Base-by-base conservation (phyloP, 768 basidiomycete species). In the Termitomyces heimii region DNA sequence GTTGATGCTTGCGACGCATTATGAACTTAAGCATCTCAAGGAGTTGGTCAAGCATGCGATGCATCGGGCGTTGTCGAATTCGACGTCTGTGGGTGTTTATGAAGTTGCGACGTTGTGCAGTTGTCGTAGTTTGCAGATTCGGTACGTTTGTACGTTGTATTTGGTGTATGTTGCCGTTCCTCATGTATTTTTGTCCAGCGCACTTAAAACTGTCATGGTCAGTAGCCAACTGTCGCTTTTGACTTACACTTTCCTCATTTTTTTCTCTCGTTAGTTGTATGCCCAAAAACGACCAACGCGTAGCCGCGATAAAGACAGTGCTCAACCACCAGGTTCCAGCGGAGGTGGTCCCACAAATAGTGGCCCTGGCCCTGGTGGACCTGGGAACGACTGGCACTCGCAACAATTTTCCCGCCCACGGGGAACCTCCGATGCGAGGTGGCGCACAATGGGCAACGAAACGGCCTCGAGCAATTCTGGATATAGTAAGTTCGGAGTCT, bases 41-140 rank as follows among this genome's bases (percentile, higher is more conserved):
- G 76, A 75, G 6, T 75, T 95, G 22, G 92, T 92, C n/a, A 89
- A 89, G 63, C 95, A 98, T 69, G 92, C 94, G 5, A 92, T 98
- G 86, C 96, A 98, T 67, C 84, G 87, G 22, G 82, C 88, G 16
- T 71, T 98, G 31, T 89, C 87, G 32, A 91, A 92, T 65, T 82
- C 84, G 29, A 92, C 88, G 13, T 92, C 90, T 28, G 91, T 95
- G 20, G 91, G 89, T 28, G 89, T 98, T 44, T 98, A 98, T 68
- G 94, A 97, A 69, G 94, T 97, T 10, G 92, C 95, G 9, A 96
- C 95, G 3, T 74, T 98, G 4, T 94, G 92, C 66, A 90, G 85
- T 61, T 91, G 89, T 68, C 83, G 92, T 60, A 89, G 90, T 66
- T 74, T 98, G 56, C 94, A 97, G 66, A 93, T 97, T 63, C 79